Conservation (phyloP, 2,329 filamentous ascomycete genomes). For the Fusarium cicatricum region DNA sequence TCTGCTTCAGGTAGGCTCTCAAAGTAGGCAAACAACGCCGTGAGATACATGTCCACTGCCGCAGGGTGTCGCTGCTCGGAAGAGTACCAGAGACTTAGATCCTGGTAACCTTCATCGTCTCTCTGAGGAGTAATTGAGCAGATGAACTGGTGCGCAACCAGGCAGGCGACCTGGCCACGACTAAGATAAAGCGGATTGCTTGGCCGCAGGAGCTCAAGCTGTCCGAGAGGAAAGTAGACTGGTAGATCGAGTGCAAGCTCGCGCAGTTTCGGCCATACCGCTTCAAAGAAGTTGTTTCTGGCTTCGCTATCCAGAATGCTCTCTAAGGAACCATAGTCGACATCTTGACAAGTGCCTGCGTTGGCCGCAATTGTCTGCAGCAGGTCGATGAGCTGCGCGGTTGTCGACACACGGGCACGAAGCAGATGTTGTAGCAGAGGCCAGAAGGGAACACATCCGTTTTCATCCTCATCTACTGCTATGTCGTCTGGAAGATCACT, state of each 20-base stretch:
- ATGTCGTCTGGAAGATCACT: conserved; percentile 36
- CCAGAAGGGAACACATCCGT: conserved; percentile 41
- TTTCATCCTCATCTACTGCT: conserved; percentile 31
- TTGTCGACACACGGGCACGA: conserved; percentile 2
- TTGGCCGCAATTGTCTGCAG: conserved; percentile 43
- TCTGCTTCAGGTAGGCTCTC: conserved; percentile 14
- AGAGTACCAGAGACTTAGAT: conserved; percentile 47
- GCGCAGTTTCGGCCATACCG: conserved; percentile 38
- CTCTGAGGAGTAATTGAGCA: conserved; percentile 37
- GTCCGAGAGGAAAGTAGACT: conserved; percentile 28
- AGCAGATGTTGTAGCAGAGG: conserved; percentile 38
- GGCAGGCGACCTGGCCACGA: conserved; percentile 39
- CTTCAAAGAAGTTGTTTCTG: conserved; percentile 10
- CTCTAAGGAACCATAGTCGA: conserved; percentile 36
- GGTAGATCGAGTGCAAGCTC: conserved; percentile 33
- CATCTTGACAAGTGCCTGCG: conserved; percentile 23
- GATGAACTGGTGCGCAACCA: conserved; percentile 46
- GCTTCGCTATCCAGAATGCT: not conserved
- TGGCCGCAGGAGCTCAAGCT: conserved; percentile 26
- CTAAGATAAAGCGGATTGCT: conserved; percentile 30
- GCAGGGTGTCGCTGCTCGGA: conserved; percentile 43
- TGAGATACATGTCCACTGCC: conserved; percentile 44
- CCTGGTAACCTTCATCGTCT: conserved; percentile 40
- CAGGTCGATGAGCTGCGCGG: conserved; percentile 33
- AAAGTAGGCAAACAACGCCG: conserved; percentile 44